Conservation (phyloP, 2,329 filamentous ascomycete genomes). For the Neocucurbitaria cava region DNA sequence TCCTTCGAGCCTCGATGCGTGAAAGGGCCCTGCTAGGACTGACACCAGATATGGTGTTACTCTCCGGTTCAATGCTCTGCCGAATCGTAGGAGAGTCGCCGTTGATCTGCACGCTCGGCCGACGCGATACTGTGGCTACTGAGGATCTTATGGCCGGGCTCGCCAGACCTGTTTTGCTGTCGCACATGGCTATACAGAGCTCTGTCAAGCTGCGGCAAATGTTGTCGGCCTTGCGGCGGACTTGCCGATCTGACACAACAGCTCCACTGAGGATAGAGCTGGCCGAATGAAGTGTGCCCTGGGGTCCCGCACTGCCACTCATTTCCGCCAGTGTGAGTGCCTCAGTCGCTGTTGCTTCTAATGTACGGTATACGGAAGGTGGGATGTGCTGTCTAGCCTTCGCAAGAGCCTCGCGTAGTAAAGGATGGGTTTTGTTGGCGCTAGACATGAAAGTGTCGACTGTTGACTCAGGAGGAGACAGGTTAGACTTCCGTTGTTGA, state of each 20-base stretch:
- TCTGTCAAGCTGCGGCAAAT: conserved; percentile 93
- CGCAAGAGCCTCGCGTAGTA: conserved; percentile 79
- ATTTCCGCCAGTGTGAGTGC: conserved; percentile 79
- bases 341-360: conserved; percentile 83
- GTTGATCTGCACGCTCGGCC: conserved; percentile 46
- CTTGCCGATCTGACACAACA: conserved; percentile 75
- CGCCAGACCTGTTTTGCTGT: conserved; percentile 39
- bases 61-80: conserved; percentile 47
- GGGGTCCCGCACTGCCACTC: conserved; percentile 75
- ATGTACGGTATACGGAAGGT: conserved; percentile 74
- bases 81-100: conserved; percentile 42
- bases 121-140: conserved; percentile 33
- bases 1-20: conserved; percentile 56
- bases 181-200: conserved; percentile 78
- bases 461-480: conserved; percentile 50
- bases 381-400: conserved; percentile 77
- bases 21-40: conserved; percentile 48
- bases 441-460: conserved; percentile 52
- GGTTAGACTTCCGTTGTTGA: conserved; percentile 64
- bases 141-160: conserved; percentile 40
- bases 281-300: conserved; percentile 66
- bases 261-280: conserved; percentile 68
- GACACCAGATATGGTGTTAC: conserved; percentile 34
- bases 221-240: conserved; percentile 88
- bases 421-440: conserved; percentile 73